Percentiles rank a stretch among this genome's conserved stretches.
Evolutionary conservation across 306 rosid genomes (phyloP).

Genomic region (Vicia villosa): DNA sequence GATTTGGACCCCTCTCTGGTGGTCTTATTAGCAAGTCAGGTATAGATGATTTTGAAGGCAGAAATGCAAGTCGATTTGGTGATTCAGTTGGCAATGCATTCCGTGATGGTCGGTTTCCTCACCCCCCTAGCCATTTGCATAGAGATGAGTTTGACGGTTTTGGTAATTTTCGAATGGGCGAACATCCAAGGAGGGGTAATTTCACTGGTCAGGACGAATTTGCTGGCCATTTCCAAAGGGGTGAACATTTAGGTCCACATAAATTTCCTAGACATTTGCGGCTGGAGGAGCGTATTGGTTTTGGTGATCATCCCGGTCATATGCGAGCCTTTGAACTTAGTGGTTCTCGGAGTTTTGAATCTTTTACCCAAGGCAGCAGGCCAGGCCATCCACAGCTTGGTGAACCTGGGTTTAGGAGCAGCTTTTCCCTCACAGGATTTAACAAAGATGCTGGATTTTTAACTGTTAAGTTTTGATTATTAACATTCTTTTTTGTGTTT

Average conservation of each 20-base stretch:
- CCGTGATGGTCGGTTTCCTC: constrained; percentile 68
- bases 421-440: constrained; percentile 73
- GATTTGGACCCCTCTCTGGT: constrained; percentile 51
- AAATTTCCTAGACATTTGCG: constrained; percentile 63
- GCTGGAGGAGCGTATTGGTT: constrained; percentile 63
- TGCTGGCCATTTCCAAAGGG: constrained; percentile 55
- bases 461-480: constrained; percentile 65
- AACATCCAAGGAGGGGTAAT: constrained; percentile 63
- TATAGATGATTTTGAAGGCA: constrained; percentile 74
- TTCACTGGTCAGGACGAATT: constrained; percentile 66
- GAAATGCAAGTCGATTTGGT: constrained; percentile 65
- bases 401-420: constrained; percentile 97
- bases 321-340: constrained; percentile 60
- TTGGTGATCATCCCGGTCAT: constrained; percentile 70
- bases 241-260: constrained; percentile 73
- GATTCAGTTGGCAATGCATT: constrained; percentile 57
- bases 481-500: constrained; percentile 23
- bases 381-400: constrained; percentile 78
- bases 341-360: constrained; percentile 67
- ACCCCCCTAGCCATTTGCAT: constrained; percentile 59
- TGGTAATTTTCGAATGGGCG: constrained; percentile 68
- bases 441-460: constrained; percentile 66
- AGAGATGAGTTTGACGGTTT: constrained; percentile 80
- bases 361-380: constrained; percentile 62
- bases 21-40: constrained; percentile 51